Evolutionary conservation across 2,329 filamentous ascomycete species (phyloP).

Genomic region (Orbilia javanica): DNA sequence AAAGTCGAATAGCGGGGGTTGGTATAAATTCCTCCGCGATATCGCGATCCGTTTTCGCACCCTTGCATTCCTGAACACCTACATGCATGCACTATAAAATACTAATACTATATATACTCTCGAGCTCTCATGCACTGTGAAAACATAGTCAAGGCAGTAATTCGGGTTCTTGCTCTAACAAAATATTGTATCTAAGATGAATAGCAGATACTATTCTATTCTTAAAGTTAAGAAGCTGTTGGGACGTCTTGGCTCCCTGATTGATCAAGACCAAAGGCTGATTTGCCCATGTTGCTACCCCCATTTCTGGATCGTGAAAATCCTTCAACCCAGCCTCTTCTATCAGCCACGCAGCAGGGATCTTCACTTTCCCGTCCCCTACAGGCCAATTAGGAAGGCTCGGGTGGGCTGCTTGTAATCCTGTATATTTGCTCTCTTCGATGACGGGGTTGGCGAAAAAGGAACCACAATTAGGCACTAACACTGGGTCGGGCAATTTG

Average conservation of each 20-base stretch:
- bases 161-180: conserved; percentile 29
- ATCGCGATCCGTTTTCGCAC: no score
- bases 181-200: background rate
- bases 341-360: conserved; percentile 38
- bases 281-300: conserved; percentile 34
- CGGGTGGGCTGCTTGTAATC: background rate
- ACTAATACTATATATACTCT: no score
- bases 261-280: conserved; percentile 34
- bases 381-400: conserved; percentile 19
- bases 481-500: conserved; percentile 31
- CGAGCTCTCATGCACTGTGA: background rate
- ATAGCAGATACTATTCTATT: conserved; percentile 10
- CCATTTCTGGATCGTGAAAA: conserved; percentile 24
- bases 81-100: no score
- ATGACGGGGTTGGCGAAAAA: conserved; percentile 42
- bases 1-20: background rate
- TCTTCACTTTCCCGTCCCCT: conserved; percentile 7
- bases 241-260: background rate
- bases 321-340: conserved; percentile 19
- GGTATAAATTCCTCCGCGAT: background rate
- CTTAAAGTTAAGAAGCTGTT: conserved; percentile 5
- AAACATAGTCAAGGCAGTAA: background rate
- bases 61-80: background rate
- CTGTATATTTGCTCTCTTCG: conserved; percentile 1
- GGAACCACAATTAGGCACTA: conserved; percentile 38